phyloP scores from a whole-genome alignment of 2,329 filamentous ascomycete species.

The Aspergillus glaucus region DNA sequence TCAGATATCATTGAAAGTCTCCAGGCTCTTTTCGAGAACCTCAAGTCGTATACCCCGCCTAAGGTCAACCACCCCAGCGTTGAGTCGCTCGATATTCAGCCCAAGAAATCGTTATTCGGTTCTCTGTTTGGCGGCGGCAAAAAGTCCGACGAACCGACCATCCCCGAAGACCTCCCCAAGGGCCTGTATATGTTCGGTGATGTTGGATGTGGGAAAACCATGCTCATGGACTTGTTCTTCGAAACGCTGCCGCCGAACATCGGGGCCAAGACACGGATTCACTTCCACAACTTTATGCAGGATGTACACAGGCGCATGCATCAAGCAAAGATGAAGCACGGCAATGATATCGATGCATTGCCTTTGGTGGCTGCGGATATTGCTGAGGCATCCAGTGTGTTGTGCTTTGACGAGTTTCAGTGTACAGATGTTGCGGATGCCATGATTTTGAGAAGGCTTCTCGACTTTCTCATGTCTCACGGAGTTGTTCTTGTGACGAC shows the following conservation, averaged over 20 bases:
- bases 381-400: slow-evolving; percentile 72
- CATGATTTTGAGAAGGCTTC: slow-evolving; percentile 85
- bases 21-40: slow-evolving; percentile 80
- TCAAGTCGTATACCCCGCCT: slow-evolving; percentile 66
- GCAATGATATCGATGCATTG: slow-evolving; percentile 81
- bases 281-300: slow-evolving; percentile 99
- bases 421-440: slow-evolving; percentile 97
- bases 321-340: slow-evolving; percentile 80
- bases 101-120: slow-evolving; percentile 48
- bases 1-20: slow-evolving; percentile 80
- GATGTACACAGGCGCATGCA: slow-evolving; percentile 89
- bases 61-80: slow-evolving; percentile 70
- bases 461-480: slow-evolving; percentile 89
- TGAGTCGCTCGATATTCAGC: slow-evolving; percentile 56
- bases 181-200: slow-evolving; percentile 95
- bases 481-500: slow-evolving; percentile 96
- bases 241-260: slow-evolving; percentile 81
- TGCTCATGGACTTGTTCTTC: slow-evolving; percentile 98
- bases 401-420: slow-evolving; percentile 99
- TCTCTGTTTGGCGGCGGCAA: slow-evolving; percentile 35
- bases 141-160: slow-evolving; percentile 33
- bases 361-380: slow-evolving; percentile 94
- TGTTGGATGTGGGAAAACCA: slow-evolving; percentile 95
- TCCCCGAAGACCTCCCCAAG: slow-evolving; percentile 70
- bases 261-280: slow-evolving; percentile 78